Evolutionary conservation across 2,329 filamentous ascomycete species (phyloP).

Genomic region (Verticillium isaacii): DNA sequence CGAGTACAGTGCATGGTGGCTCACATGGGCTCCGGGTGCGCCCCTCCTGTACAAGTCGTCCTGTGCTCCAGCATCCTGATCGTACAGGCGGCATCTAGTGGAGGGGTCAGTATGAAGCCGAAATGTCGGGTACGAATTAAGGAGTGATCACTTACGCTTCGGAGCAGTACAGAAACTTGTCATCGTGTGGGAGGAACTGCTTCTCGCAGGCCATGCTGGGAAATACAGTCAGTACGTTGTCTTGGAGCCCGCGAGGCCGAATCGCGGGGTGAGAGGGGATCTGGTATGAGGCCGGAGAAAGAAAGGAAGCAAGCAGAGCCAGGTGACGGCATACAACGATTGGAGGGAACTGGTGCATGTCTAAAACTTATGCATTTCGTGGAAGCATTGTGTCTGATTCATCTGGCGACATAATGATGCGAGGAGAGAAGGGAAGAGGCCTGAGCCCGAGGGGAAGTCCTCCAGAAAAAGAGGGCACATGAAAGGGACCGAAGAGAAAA

Average conservation of each 20-base stretch:
- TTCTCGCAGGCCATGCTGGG: constrained; percentile 63
- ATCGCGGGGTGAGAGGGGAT: neutral
- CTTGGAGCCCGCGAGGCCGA: constrained; percentile 25
- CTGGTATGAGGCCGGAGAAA: neutral
- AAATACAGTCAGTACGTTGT: constrained; percentile 21
- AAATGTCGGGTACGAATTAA: neutral
- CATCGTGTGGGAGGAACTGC: constrained; percentile 56
- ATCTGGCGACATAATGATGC: no score
- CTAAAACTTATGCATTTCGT: neutral
- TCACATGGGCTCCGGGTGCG: neutral
- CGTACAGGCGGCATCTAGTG: constrained; percentile 48
- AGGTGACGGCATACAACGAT: neutral
- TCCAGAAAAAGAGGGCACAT: neutral
- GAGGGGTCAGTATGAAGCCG: constrained; percentile 15
- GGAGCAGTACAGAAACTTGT: constrained; percentile 57
- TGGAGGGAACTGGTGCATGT: neutral
- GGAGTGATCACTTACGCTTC: constrained; percentile 45
- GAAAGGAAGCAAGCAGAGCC: neutral
- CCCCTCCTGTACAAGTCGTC: neutral
- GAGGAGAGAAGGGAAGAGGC: neutral
- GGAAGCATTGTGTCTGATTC: constrained; percentile 1
- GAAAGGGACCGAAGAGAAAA: constrained; percentile 3
- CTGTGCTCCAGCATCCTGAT: constrained; percentile 30
- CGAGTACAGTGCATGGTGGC: constrained; percentile 39
- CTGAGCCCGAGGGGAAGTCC: no score